Conservation (phyloP, 2,329 filamentous ascomycete species). For the Dothidotthia symphoricarpi region DNA sequence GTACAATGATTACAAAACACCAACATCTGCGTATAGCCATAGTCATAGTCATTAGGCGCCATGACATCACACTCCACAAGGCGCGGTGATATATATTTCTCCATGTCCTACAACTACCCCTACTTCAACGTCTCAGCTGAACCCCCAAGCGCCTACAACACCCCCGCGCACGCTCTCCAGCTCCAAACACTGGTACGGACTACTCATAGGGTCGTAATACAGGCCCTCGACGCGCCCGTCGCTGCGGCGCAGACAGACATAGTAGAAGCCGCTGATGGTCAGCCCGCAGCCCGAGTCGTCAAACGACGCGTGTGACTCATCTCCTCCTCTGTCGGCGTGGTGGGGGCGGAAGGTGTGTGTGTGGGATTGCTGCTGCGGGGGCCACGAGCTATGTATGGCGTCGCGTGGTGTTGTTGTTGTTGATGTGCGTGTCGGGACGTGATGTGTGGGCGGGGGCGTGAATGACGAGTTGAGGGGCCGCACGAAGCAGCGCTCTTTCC, state of each 20-base stretch:
- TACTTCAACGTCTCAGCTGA: too few relatives aligned
- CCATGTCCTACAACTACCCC: too few relatives aligned
- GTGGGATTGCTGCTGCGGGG: too few relatives aligned
- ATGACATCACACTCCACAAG: too few relatives aligned
- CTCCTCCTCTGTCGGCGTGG: constrained; percentile 13
- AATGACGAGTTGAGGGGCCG: constrained; percentile 23
- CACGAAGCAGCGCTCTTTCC: constrained; percentile 56
- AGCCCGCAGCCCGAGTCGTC: constrained; percentile 45
- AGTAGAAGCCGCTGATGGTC: constrained; percentile 57
- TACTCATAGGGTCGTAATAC: constrained; percentile 56
- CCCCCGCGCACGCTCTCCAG: constrained; percentile 42
- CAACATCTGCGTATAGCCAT: too few relatives aligned
- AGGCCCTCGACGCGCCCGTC: constrained; percentile 52
- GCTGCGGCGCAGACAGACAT: constrained; percentile 48
- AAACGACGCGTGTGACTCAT: constrained; percentile 18
- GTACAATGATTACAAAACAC: too few relatives aligned
- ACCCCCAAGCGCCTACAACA: constrained; percentile 41
- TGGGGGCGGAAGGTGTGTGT: background rate
- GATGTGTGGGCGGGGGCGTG: too few relatives aligned
- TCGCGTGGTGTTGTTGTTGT: too few relatives aligned
- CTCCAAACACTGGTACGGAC: constrained; percentile 54
- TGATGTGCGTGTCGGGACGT: constrained; percentile 1
- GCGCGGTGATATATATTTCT: too few relatives aligned
- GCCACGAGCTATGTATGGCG: too few relatives aligned
- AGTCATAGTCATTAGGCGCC: too few relatives aligned